Evolutionary conservation across 1,139 yeast species (phyloP).

Genomic region (Nakaseomyces delphensis): DNA sequence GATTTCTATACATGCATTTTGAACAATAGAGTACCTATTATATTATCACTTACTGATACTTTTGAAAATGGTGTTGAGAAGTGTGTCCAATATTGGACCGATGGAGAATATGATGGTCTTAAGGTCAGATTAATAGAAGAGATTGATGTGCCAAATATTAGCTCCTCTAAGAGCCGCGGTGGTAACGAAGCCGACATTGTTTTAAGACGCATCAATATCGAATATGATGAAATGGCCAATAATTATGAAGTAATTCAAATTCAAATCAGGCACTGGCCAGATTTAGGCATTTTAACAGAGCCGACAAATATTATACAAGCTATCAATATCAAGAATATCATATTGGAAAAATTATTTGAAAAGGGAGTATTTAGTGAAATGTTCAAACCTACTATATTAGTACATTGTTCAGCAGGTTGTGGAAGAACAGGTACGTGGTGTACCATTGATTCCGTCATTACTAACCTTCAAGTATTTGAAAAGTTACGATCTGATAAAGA

Average conservation of each 20-base stretch:
- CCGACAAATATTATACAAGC: slow-evolving; percentile 32
- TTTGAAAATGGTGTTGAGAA: slow-evolving; percentile 48
- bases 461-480: slow-evolving; percentile 25
- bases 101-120: slow-evolving; percentile 28
- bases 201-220: slow-evolving; percentile 36
- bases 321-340: slow-evolving; percentile 27
- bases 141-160: neutral
- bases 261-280: slow-evolving; percentile 74
- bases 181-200: slow-evolving; percentile 9
- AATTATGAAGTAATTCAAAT: slow-evolving; percentile 45
- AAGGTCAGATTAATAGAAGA: slow-evolving; percentile 21
- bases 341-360: slow-evolving; percentile 20
- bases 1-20: slow-evolving; percentile 71
- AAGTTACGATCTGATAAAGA: slow-evolving; percentile 14
- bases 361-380: slow-evolving; percentile 19
- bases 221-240: slow-evolving; percentile 16
- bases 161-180: neutral
- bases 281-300: slow-evolving; percentile 47
- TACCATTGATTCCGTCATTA: slow-evolving; percentile 48
- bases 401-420: slow-evolving; percentile 88
- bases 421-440: slow-evolving; percentile 87
- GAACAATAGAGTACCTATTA: slow-evolving; percentile 51
- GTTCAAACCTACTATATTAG: slow-evolving; percentile 41
- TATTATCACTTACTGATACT: slow-evolving; percentile 58
- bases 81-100: slow-evolving; percentile 49